Base-by-base conservation (phyloP, 257 asterid genomes). In the Craterostigma plantagineum region DNA sequence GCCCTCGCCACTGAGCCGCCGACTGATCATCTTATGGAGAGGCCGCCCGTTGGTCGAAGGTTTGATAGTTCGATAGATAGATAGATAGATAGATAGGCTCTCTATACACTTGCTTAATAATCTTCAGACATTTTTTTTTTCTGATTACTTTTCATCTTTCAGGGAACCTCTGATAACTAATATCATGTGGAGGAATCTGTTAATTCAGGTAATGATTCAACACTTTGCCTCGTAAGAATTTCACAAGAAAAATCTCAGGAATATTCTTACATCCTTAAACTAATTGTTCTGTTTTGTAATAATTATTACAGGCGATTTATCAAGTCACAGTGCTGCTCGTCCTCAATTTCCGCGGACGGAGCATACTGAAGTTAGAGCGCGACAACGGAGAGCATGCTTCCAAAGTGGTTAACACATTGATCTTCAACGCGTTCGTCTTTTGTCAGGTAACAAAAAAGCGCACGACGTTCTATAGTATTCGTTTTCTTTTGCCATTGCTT, bases 181-280 rank as follows among this genome's bases (percentile, higher is more conserved):
- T 63, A 69, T 75, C 50, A 75, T 79, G 92, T 79, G 92, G 92
- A 69, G 92, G 70, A 79, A 79, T 67, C 51, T 74, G 58, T 10
- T 74, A 34, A 52, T 78, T 49, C 92, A 78, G 92, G 92, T 84
- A n/a, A n/a, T n/a, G n/a, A n/a, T n/a, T n/a, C n/a, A n/a, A n/a
- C n/a, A n/a, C n/a, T n/a, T n/a, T n/a, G n/a, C n/a, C n/a, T n/a
- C n/a, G n/a, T n/a, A 10, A 10, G 17, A 41, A 41, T 2, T 8
- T 41, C 10, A 41, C n/a, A n/a, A n/a, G n/a, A n/a, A 8, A 11
- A 8, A 41, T 36, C 14, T 9, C 12, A n/a, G 11, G 3, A 36
- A 10, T 9, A 12, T 36, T 36, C 14, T 36, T 9, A 9, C 14
- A 10, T 8, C 4, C 14, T 1, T 41, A 16, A 41, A 41, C 18